Base-by-base conservation (phyloP, 2,329 filamentous ascomycete species). In the Clarireedia hainanense region DNA sequence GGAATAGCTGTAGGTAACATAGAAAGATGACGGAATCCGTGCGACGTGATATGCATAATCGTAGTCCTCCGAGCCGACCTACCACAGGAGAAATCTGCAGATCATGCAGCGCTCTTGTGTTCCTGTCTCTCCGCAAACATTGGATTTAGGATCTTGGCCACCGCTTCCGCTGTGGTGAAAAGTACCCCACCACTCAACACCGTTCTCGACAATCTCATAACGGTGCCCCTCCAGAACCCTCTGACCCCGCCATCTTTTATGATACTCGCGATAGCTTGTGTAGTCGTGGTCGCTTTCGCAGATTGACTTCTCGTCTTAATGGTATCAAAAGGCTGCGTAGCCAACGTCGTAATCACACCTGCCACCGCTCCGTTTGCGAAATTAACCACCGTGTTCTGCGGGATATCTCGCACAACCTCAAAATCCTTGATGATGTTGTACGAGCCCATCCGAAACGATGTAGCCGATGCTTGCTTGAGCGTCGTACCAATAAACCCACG, bases 211-310 rank as follows among this genome's bases (percentile, higher is more conserved):
- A 88, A 64, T 55, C 85, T 74, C 84, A 88, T 87, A 0, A 81
- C 80, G 36, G 83, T 87, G 0, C 84, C 84, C 57, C 78, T 80
- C 84, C 84, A 88, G 58, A 86, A 81, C 0, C 79, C 83, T 40
- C 72, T 74, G 2, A 85, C 60, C 0, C 84, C 84, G 59, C 79
- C 76, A 60, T 85, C 81, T 0, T 70, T 66, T 52, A 81, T 65
- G 4, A 87, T 74, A 52, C 74, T 76, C 50, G 69, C 72, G 3
- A 83, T 72, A 0, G 83, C 82, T 58, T 85, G 80, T 0, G 72
- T 67, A 2, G 81, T 82, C 1, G 76, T 79, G 2, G 79, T 78
- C 4, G 80, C 82, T 23, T 74, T 72, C 0, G 81, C 80, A 50
- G 77, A 80, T 66, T 86, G 83, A 24, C 78, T 77, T 47, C 80